A percentile compares a stretch with the other conserved stretches of the same genome.
Evolutionary conservation across 768 basidiomycete genomes (phyloP).

Genomic region (Mycena indigotica): DNA sequence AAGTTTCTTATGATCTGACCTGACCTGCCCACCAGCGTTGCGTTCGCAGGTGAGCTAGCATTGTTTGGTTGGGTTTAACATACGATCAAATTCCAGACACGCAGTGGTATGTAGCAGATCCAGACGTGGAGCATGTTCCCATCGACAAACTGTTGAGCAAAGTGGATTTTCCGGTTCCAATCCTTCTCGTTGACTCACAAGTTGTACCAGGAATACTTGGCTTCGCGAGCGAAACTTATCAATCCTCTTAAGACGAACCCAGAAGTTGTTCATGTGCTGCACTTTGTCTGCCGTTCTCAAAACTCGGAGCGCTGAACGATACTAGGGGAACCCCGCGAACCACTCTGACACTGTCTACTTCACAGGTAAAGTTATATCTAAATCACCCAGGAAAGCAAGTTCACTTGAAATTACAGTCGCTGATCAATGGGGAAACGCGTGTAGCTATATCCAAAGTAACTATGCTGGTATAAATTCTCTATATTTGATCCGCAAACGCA

Average conservation of each 20-base stretch:
- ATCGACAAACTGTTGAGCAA: constrained; percentile 84
- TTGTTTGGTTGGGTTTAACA: too few species aligned
- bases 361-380: constrained; percentile 50
- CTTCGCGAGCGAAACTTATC: constrained; percentile 77
- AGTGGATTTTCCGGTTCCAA: too few species aligned
- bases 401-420: constrained; percentile 48
- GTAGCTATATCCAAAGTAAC: constrained; percentile 88
- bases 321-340: constrained; percentile 76
- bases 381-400: not conserved
- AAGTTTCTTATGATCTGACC: not conserved
- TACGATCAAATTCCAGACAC: constrained; percentile 58
- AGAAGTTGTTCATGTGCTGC: constrained; percentile 62
- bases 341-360: constrained; percentile 97
- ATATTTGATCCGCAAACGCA: not conserved
- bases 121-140: constrained; percentile 74
- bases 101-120: constrained; percentile 91
- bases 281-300: constrained; percentile 4
- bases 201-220: constrained; percentile 72
- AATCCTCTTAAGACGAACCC: constrained; percentile 67
- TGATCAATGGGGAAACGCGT: constrained; percentile 88
- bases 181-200: not conserved
- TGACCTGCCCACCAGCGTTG: constrained; percentile 42
- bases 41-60: constrained; percentile 66
- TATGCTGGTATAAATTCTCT: constrained; percentile 62
- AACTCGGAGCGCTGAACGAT: constrained; percentile 14